Evolutionary conservation across 179 eudicot genomes (phyloP).

Genomic region (Patellifolia procumbens): DNA sequence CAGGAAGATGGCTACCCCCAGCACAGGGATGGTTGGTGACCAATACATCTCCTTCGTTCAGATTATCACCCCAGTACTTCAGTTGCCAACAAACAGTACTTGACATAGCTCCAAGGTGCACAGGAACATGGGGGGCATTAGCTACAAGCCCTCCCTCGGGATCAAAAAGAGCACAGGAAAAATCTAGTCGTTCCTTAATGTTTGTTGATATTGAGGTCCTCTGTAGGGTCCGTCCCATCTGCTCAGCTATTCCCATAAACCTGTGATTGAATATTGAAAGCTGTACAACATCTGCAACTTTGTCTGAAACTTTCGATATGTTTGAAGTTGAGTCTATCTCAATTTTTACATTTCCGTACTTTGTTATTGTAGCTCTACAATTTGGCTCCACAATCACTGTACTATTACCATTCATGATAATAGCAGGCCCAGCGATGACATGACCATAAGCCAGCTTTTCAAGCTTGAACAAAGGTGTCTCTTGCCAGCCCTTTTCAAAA

Average conservation of each 20-base stretch:
- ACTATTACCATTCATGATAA: slow-evolving; percentile 97
- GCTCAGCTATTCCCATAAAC: slow-evolving; percentile 99
- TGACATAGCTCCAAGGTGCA: slow-evolving; percentile 98
- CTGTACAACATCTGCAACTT: slow-evolving; percentile 96
- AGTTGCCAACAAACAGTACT: slow-evolving; percentile 90
- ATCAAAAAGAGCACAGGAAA: slow-evolving; percentile 95
- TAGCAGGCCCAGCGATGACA: slow-evolving; percentile 71
- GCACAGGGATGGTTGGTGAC: slow-evolving; percentile 96
- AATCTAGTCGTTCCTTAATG: slow-evolving; percentile 90
- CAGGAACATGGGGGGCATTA: slow-evolving; percentile 99
- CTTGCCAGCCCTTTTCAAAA: slow-evolving; percentile 70
- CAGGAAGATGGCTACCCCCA: slow-evolving; percentile 98
- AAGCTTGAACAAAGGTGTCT: slow-evolving; percentile 84
- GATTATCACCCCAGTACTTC: slow-evolving; percentile 75
- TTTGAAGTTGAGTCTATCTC: slow-evolving; percentile 56
- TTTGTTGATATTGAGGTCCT: slow-evolving; percentile 97
- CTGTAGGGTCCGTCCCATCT: slow-evolving; percentile 96
- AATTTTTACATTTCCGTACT: slow-evolving; percentile 85
- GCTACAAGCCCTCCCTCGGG: slow-evolving; percentile 97
- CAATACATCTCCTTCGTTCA: slow-evolving; percentile 88
- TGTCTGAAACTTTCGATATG: slow-evolving; percentile 47
- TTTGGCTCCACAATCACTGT: slow-evolving; percentile 89
- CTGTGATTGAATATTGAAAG: slow-evolving; percentile 93
- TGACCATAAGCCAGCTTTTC: slow-evolving; percentile 74
- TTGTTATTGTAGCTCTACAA: slow-evolving; percentile 72